Conservation (phyloP, 768 basidiomycete species). For the Tephrocybe rancida region DNA sequence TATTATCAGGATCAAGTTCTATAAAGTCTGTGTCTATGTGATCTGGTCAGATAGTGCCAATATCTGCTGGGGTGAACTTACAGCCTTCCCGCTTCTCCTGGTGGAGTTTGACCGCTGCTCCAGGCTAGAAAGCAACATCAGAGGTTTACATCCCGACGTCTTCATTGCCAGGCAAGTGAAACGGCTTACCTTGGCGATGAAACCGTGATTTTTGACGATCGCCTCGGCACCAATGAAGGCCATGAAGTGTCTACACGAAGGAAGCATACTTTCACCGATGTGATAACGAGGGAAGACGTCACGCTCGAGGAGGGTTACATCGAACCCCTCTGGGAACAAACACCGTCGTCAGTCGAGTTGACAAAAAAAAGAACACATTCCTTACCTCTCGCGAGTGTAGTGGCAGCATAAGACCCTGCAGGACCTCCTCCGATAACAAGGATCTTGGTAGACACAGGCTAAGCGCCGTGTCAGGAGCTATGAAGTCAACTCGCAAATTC, state of each 20-base stretch:
- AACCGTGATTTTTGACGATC: conserved; percentile 31
- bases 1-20: conserved; percentile 46
- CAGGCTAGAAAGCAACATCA: conserved; percentile 40
- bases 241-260: conserved; percentile 33
- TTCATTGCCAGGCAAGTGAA: not conserved
- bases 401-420: conserved; percentile 48
- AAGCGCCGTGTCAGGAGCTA: not conserved
- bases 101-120: conserved; percentile 62
- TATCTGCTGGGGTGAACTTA: conserved; percentile 28
- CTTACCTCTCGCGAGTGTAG: conserved; percentile 43
- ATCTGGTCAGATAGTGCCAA: conserved; percentile 15
- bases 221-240: conserved; percentile 33
- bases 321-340: conserved; percentile 31
- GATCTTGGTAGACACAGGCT: conserved; percentile 30
- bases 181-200: conserved; percentile 27
- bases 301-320: conserved; percentile 52
- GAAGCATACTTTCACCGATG: conserved; percentile 37
- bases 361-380: conserved; percentile 15
- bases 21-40: conserved; percentile 59
- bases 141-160: not conserved
- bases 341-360: conserved; percentile 11
- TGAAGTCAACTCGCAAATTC: too few relatives aligned
- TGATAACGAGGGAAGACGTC: conserved; percentile 49
- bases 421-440: conserved; percentile 50
- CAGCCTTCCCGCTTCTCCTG: conserved; percentile 59